These are phyloP conservation scores for Cryptomeria japonica DNA, from an alignment of 75 land plant species.

Conservation along the genomic window DNA sequence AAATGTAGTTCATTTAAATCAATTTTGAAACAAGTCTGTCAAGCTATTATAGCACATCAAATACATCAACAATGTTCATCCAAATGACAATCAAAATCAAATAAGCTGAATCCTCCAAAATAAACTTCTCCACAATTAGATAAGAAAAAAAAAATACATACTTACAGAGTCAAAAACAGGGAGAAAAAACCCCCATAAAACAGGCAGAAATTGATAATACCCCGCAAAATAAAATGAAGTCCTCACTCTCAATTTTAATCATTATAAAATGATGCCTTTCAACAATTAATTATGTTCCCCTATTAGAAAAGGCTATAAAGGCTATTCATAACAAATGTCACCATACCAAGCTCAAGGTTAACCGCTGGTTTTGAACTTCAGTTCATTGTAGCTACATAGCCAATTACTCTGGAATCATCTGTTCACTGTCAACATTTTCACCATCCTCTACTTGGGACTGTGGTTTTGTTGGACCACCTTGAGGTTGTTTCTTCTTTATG, in stretches of 20 bases:
- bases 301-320: too few relatives aligned
- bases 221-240: neutral
- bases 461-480: constrained; percentile 50
- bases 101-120: neutral
- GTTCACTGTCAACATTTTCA: constrained; percentile 91
- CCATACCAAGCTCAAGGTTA: neutral
- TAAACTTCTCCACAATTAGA: neutral
- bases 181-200: neutral
- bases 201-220: neutral
- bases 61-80: neutral
- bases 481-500: constrained; percentile 92
- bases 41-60: neutral
- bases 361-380: neutral
- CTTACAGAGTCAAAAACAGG: neutral
- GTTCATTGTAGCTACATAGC: constrained; percentile 15
- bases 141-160: neutral
- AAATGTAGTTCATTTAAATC: neutral
- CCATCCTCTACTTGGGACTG: constrained; percentile 78
- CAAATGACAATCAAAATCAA: neutral
- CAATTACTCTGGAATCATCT: constrained; percentile 79
- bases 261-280: neutral
- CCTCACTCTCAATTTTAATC: neutral
- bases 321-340: neutral
- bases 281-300: neutral
- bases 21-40: neutral